Base-by-base conservation (phyloP, 2,329 filamentous ascomycete species). In the Neopestalotiopsis sp. region DNA sequence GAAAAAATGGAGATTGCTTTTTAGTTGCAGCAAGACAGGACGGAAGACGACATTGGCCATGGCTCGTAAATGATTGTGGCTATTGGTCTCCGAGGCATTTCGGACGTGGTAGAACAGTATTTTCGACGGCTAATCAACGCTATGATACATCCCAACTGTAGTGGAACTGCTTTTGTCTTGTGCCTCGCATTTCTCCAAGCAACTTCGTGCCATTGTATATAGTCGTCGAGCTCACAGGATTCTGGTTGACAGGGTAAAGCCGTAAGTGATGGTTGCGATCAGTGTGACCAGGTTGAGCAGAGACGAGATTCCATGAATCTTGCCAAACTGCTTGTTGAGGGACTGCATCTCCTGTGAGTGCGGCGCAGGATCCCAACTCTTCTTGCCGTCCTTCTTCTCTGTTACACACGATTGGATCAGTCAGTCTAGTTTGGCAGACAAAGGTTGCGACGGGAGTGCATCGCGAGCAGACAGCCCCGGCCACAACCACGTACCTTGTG, bases 331-430 rank as follows among this genome's bases (percentile, higher is more conserved):
- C 82, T 90, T 92, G 84, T 95, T 97, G 74, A 97, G 80, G 9
- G 85, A 86, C 74, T 89, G 81, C 95, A 98, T 98, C 83, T 95
- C 93, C 74, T 91, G 86, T 5, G 92, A 96, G 76, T 97, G 93
- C 53, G 94, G 93, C 1, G 90, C 87, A 66, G 88, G 83, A 72
- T 97, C 94, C 76, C 92, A 93, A 80, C 91, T 93, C 78, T 92
- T 93, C 87, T 97, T 98, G 67, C 94, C 94, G 78, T 98, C 95
- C 75, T 91, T 90, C 71, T 92, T 94, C 85, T 95, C 95, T 90
- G 70, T 58, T 49, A 10, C 7, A 32, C 7, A 32, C 13, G 30
- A 10, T n/a, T 13, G 28, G 9, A 9, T 38, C 30, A 66, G 30
- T 38, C 30, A 66, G 45, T 42, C 49, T 32, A 28, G 7, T 38